Percentiles rank a stretch among this genome's conserved stretches.
Conservation (phyloP, 805 yeast genomes). For the Candida orba region DNA sequence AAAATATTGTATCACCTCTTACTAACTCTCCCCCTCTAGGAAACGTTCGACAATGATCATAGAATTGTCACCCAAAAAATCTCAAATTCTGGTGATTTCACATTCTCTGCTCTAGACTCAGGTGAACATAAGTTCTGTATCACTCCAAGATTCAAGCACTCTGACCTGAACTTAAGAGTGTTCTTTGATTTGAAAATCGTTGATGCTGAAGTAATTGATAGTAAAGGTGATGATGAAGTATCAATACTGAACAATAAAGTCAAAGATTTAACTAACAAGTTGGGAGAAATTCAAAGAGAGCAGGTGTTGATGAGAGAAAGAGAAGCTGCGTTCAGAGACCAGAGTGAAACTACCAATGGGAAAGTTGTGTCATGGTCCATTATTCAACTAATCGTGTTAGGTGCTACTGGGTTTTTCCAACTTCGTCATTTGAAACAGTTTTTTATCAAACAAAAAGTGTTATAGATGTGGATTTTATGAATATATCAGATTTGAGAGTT, state of each 20-base stretch:
- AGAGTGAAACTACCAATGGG: constrained; percentile 67
- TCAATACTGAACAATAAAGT: constrained; percentile 49
- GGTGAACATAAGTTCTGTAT: constrained; percentile 86
- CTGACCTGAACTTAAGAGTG: constrained; percentile 52
- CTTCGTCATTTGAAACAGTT: constrained; percentile 69
- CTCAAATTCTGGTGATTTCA: constrained; percentile 54
- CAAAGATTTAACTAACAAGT: constrained; percentile 47
- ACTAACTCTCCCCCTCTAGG: constrained; percentile 26
- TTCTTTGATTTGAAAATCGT: constrained; percentile 68
- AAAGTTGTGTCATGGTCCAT: constrained; percentile 70
- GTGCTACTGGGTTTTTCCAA: constrained; percentile 69
- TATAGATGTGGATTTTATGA: constrained; percentile 29
- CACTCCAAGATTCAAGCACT: constrained; percentile 40
- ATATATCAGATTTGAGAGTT: neutral
- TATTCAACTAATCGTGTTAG: constrained; percentile 60
- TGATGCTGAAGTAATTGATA: constrained; percentile 57
- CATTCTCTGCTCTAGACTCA: constrained; percentile 73
- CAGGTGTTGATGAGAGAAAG: constrained; percentile 57
- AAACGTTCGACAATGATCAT: constrained; percentile 78
- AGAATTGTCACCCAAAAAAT: constrained; percentile 65
- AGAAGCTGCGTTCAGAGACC: constrained; percentile 72
- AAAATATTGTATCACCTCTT: neutral
- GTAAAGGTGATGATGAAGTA: constrained; percentile 47
- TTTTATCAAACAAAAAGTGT: constrained; percentile 82
- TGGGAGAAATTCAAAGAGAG: constrained; percentile 54